phyloP scores from a whole-genome alignment of 768 basidiomycete species.

The Lanmaoa pseudosensibilis region DNA sequence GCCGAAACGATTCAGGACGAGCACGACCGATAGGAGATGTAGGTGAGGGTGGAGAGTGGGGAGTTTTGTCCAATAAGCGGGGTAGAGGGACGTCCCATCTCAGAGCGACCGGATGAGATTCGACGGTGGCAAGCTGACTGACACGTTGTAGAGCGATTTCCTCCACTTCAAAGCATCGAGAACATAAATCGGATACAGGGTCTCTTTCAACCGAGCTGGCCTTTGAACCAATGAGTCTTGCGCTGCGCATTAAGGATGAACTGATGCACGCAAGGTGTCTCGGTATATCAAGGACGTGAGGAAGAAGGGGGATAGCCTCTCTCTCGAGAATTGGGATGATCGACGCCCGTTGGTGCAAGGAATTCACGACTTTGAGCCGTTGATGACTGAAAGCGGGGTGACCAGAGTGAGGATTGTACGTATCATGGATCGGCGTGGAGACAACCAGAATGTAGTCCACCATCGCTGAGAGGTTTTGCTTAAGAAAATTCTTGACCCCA shows the following conservation, averaged over 20 bases:
- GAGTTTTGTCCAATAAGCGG: neutral
- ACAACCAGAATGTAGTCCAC: slow-evolving; percentile 74
- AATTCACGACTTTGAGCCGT: slow-evolving; percentile 52
- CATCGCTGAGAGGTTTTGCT: slow-evolving; percentile 65
- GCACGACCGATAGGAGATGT: slow-evolving; percentile 16
- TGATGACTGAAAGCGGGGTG: slow-evolving; percentile 44
- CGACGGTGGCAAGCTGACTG: slow-evolving; percentile 48
- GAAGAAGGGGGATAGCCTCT: slow-evolving; percentile 72
- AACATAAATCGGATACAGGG: slow-evolving; percentile 55
- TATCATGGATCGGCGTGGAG: slow-evolving; percentile 50
- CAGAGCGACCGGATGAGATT: slow-evolving; percentile 11
- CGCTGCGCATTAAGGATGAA: slow-evolving; percentile 70
- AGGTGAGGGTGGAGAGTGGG: slow-evolving; percentile 22
- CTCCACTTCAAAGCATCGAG: slow-evolving; percentile 68
- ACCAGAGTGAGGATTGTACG: slow-evolving; percentile 28
- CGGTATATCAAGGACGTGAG: slow-evolving; percentile 75
- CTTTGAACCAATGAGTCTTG: slow-evolving; percentile 44
- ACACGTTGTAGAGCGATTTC: slow-evolving; percentile 67
- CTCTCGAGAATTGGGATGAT: slow-evolving; percentile 57
- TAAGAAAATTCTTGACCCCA: slow-evolving; percentile 71
- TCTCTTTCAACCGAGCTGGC: slow-evolving; percentile 33
- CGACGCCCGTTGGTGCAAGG: slow-evolving; percentile 55
- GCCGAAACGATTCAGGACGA: slow-evolving; percentile 35
- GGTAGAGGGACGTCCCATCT: slow-evolving; percentile 20
- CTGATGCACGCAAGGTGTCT: slow-evolving; percentile 75